Base-by-base conservation (phyloP, 78 protist genomes). In the Tieghemostelium lacteum region DNA sequence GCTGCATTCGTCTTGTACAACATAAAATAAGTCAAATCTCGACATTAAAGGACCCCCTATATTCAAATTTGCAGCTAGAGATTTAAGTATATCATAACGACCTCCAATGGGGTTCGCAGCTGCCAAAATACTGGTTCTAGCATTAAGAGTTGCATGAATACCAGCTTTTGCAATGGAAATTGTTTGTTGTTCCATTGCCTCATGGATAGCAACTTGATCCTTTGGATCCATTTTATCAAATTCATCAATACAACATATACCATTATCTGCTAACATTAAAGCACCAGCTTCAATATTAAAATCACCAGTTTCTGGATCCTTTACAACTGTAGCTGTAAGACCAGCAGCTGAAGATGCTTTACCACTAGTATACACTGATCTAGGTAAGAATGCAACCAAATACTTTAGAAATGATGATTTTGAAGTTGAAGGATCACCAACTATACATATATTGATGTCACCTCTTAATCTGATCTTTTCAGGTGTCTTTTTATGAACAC, bases 141-240 rank as follows among this genome's bases (percentile, higher is more conserved):
- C 99, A 66, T 98, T 98, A 17, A 98, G 92, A 1, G 99, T 96
- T 3, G 99, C 99, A 34, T 94, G 95, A 28, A 99, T 97, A 36
- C 99, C 99, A 0, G 99, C 99, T 88, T 99, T 99, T 57, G 99
- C 95, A 67, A 99, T 98, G 26, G 99, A 96, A 42, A 99, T 99
- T 33, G 99, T 98, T 73, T 99, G 99, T 96, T 99, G 99, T 55
- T 99, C 99, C 99, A 99, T 99, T 12, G 99, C 99, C 78, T 99
- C 99, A 94, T 98, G 99, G 62, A 98, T 98, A 31, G 99, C 99
- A 10, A 98, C 97, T 66, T 98, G 99, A 92, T 98, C 99, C 5
- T 74, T 45, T 49, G 87, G 57, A 45, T 97, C 98, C 99, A 98
- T 99, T 88, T 98, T 98, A 69, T 99, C 99, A 50, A 99, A 98